These are phyloP conservation scores for Aspergillus nanangensis DNA, from an alignment of 495 filamentous ascomycete genomes.

Conservation along the genomic window DNA sequence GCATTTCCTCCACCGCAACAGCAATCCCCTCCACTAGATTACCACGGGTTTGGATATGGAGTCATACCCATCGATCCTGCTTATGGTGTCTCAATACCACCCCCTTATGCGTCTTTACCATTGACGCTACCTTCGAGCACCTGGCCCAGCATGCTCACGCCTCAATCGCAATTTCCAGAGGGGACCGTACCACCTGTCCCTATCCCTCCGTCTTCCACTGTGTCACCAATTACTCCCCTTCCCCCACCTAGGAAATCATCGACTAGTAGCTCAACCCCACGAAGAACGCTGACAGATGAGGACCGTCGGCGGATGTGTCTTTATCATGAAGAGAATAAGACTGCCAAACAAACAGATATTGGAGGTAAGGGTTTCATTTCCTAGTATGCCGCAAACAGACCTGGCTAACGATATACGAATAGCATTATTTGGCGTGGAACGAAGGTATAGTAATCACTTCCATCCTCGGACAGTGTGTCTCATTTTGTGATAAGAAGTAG, in stretches of 20 bases:
- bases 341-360: slow-evolving; percentile 97
- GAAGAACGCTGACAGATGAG: slow-evolving; percentile 89
- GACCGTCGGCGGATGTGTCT: slow-evolving; percentile 92
- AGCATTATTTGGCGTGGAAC: slow-evolving; percentile 95
- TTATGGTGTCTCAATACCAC: slow-evolving; percentile 43
- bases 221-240: slow-evolving; percentile 43
- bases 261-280: slow-evolving; percentile 58
- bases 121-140: slow-evolving; percentile 62
- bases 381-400: slow-evolving; percentile 11
- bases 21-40: slow-evolving; percentile 42
- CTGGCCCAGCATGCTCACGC: slow-evolving; percentile 68
- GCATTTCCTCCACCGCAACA: slow-evolving; percentile 36
- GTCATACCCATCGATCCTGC: slow-evolving; percentile 36
- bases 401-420: slow-evolving; percentile 18
- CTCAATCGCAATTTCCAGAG: slow-evolving; percentile 24
- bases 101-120: slow-evolving; percentile 48
- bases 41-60: slow-evolving; percentile 38
- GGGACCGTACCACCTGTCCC: slow-evolving; percentile 42
- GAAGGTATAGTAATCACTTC: slow-evolving; percentile 64
- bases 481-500: background rate
- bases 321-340: slow-evolving; percentile 91
- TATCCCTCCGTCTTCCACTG: slow-evolving; percentile 43
- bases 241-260: slow-evolving; percentile 48
- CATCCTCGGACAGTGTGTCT: background rate
- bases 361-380: slow-evolving; percentile 57